Conservation (phyloP, 805 yeast genomes). For the Metschnikowia noctiluminum region DNA sequence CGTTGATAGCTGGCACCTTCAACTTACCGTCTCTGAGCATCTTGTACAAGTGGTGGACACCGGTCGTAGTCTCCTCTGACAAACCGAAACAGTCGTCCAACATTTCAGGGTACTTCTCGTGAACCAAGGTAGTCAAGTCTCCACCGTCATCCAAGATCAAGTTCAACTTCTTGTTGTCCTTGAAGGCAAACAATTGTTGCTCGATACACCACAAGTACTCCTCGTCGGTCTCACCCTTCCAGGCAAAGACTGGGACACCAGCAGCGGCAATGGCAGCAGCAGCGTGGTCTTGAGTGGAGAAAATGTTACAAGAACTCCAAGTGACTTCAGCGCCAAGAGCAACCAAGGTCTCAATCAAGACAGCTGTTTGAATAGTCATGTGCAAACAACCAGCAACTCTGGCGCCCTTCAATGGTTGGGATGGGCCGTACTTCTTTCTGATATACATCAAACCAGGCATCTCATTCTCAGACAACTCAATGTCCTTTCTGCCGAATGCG, state of each 20-base stretch:
- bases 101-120: constrained; percentile 97
- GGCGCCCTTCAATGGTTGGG: constrained; percentile 97
- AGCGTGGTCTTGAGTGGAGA: constrained; percentile 99
- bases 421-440: constrained; percentile 85
- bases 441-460: constrained; percentile 99
- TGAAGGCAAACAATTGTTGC: constrained; percentile 97
- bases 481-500: constrained; percentile 99
- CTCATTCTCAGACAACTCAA: constrained; percentile 97
- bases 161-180: constrained; percentile 92
- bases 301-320: constrained; percentile 99
- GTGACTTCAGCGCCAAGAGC: constrained; percentile 99
- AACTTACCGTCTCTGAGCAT: constrained; percentile 83
- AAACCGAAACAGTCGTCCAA: constrained; percentile 92
- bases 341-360: constrained; percentile 92
- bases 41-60: constrained; percentile 98
- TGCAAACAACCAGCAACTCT: constrained; percentile 98
- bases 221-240: constrained; percentile 99
- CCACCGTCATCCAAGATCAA: constrained; percentile 99
- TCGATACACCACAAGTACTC: constrained; percentile 99
- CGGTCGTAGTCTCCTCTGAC: constrained; percentile 99
- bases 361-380: constrained; percentile 99
- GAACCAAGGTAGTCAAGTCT: constrained; percentile 94
- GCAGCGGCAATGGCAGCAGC: constrained; percentile 99
- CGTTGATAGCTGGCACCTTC: constrained; percentile 99
- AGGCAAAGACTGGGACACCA: constrained; percentile 98